Conservation (phyloP, 768 basidiomycete genomes). For the Russula virescens region DNA sequence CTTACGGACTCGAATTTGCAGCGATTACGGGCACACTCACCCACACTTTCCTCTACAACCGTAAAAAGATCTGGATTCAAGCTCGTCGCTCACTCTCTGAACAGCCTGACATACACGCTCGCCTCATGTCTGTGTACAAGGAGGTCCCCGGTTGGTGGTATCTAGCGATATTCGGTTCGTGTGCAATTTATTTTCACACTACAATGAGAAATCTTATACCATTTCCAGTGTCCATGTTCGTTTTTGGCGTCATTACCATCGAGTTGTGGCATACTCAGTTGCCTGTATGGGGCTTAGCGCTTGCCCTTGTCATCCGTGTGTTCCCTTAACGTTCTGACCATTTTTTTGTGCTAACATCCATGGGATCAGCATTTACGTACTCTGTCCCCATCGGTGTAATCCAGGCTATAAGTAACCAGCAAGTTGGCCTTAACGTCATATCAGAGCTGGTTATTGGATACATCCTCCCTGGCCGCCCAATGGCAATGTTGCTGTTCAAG, state of each 20-base stretch:
- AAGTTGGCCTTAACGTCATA: constrained; percentile 62
- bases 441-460: no score
- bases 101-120: no score
- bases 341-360: not conserved
- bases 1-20: no score
- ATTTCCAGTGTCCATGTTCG: constrained; percentile 47
- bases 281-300: constrained; percentile 71
- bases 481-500: constrained; percentile 87
- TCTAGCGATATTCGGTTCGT: constrained; percentile 45
- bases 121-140: no score
- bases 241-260: constrained; percentile 60
- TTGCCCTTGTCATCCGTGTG: no score
- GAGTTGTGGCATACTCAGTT: constrained; percentile 68
- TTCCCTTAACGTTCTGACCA: constrained; percentile 49
- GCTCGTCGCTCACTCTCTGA: no score
- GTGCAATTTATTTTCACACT: no score
- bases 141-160: constrained; percentile 79
- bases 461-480: no score
- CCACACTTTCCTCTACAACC: no score
- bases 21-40: no score
- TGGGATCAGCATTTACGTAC: constrained; percentile 50
- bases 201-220: no score
- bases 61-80: no score
- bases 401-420: constrained; percentile 72
- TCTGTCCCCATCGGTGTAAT: constrained; percentile 77